Percentiles rank a stretch among this genome's conserved stretches.
Conservation (phyloP, 2,329 filamentous ascomycete species). For the Talaromyces sp. region DNA sequence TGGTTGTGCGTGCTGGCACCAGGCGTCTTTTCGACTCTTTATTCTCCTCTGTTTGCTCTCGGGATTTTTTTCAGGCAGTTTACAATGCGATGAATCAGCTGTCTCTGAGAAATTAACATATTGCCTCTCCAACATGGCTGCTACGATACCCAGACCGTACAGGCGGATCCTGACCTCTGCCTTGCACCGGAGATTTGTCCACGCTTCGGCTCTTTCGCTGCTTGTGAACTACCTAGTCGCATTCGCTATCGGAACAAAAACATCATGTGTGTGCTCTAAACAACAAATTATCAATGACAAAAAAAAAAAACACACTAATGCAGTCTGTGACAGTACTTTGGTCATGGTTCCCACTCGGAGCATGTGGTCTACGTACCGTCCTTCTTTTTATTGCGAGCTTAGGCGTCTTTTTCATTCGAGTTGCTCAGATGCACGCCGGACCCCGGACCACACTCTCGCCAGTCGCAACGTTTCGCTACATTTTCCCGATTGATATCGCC, state of each 20-base stretch:
- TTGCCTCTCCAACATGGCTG: constrained; percentile 28
- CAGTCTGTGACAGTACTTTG: constrained; percentile 58
- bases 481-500: constrained; percentile 56
- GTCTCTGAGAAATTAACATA: not conserved
- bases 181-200: constrained; percentile 79
- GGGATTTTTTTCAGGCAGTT: not conserved
- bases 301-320: not conserved
- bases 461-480: constrained; percentile 57
- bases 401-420: constrained; percentile 75
- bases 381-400: constrained; percentile 73
- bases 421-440: constrained; percentile 75
- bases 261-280: constrained; percentile 54
- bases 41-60: not conserved
- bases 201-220: constrained; percentile 65
- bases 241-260: constrained; percentile 63
- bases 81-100: constrained; percentile 6
- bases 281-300: not conserved
- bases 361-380: constrained; percentile 66
- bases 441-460: constrained; percentile 65
- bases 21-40: not conserved
- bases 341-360: constrained; percentile 79
- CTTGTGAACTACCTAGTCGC: constrained; percentile 68
- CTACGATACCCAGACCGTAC: constrained; percentile 50
- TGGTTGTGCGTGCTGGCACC: not conserved
- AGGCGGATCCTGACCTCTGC: constrained; percentile 88